Evolutionary conservation across 805 yeast genomes (phyloP).

Genomic region (Lipomyces lipofer): DNA sequence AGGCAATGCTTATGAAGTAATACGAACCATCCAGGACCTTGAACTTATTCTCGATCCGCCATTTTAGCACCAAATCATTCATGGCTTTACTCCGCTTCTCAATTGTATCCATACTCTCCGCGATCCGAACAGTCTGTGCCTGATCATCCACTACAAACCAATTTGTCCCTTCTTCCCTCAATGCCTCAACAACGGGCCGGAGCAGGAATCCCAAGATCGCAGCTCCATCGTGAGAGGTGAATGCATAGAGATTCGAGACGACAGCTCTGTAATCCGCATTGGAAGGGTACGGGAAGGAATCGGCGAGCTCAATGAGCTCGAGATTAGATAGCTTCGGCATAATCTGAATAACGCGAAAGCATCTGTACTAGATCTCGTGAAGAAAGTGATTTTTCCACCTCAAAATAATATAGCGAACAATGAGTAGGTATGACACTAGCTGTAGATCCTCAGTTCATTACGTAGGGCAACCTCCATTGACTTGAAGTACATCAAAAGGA

Average conservation of each 20-base stretch:
- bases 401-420: background rate
- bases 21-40: conserved; percentile 38
- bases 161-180: conserved; percentile 22
- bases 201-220: conserved; percentile 35
- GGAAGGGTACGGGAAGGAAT: conserved; percentile 23
- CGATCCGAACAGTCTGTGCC: conserved; percentile 38
- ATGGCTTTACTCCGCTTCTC: conserved; percentile 46
- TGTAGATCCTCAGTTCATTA: too few relatives aligned
- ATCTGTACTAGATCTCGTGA: background rate
- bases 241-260: conserved; percentile 26
- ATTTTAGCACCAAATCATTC: conserved; percentile 36
- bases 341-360: background rate
- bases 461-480: background rate
- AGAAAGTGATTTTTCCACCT: background rate
- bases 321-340: conserved; percentile 15
- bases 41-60: conserved; percentile 40
- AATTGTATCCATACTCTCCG: conserved; percentile 40
- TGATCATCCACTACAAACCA: conserved; percentile 35
- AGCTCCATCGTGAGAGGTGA: conserved; percentile 34
- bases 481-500: background rate
- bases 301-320: conserved; percentile 22
- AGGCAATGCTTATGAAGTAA: too few relatives aligned
- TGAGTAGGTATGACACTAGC: too few relatives aligned
- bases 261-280: background rate
- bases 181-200: conserved; percentile 31